Evolutionary conservation across 2,329 filamentous ascomycete genomes (phyloP).

Genomic region (Aspergillus pseudoterreus): DNA sequence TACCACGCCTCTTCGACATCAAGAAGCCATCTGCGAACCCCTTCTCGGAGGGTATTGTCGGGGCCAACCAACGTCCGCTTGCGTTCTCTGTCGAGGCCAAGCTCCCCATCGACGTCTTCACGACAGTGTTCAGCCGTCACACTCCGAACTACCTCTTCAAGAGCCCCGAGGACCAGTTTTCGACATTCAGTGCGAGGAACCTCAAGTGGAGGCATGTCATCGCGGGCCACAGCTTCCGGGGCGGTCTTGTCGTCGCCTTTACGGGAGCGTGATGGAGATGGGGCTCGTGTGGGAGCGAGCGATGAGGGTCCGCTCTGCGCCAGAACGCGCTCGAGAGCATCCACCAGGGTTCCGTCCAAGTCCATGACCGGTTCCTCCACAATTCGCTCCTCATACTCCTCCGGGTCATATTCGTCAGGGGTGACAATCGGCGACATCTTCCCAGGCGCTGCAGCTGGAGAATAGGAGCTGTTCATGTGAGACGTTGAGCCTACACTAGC

Average conservation of each 20-base stretch:
- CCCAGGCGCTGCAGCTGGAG: constrained; percentile 18
- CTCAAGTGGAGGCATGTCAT: constrained; percentile 37
- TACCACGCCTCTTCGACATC: constrained; percentile 46
- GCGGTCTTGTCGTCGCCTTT: constrained; percentile 26
- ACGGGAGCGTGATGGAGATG: constrained; percentile 38
- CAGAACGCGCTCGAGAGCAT: constrained; percentile 56
- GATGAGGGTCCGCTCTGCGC: constrained; percentile 43
- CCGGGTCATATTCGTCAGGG: constrained; percentile 18
- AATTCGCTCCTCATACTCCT: constrained; percentile 49
- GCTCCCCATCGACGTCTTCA: constrained; percentile 33
- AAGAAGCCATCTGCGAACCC: constrained; percentile 54
- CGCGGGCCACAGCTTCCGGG: constrained; percentile 19
- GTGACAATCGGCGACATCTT: constrained; percentile 18
- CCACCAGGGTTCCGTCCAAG: constrained; percentile 54
- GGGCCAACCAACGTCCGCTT: constrained; percentile 29
- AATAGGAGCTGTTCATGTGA: constrained; percentile 26
- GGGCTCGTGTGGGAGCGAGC: constrained; percentile 37
- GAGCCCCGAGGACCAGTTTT: constrained; percentile 52
- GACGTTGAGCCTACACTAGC: constrained; percentile 21
- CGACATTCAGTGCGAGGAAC: constrained; percentile 52
- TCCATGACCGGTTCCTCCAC: constrained; percentile 55
- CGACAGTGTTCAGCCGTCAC: constrained; percentile 49
- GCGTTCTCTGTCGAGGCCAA: constrained; percentile 31
- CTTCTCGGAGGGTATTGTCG: constrained; percentile 54
- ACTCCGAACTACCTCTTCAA: constrained; percentile 54